Percentiles rank a stretch among this genome's conserved stretches.
These are phyloP conservation scores for Xylariales sp. DNA, from an alignment of 2,329 filamentous ascomycete genomes.

Conservation along the genomic window DNA sequence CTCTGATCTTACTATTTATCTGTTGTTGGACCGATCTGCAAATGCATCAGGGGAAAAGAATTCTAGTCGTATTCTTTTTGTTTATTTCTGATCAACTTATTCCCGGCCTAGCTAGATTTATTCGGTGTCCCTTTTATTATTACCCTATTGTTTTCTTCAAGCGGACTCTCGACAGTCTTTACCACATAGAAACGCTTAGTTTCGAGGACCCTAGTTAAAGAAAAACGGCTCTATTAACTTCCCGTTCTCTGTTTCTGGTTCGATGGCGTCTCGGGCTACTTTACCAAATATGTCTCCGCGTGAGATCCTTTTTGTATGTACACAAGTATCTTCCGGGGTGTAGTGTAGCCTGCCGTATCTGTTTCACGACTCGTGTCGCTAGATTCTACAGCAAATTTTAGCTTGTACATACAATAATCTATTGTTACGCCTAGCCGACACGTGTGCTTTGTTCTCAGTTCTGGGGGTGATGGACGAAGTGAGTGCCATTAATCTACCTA, in stretches of 20 bases:
- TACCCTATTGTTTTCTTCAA: constrained; percentile 22
- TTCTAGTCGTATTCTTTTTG: constrained; percentile 24
- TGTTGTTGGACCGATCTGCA: constrained; percentile 17
- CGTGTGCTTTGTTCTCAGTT: too few relatives aligned
- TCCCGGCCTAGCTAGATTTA: constrained; percentile 31
- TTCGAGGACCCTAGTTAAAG: constrained; percentile 5
- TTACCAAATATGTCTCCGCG: constrained; percentile 7
- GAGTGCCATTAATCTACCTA: background rate
- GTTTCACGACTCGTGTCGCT: constrained; percentile 13
- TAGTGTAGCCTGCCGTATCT: constrained; percentile 10
- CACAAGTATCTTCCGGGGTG: constrained; percentile 23
- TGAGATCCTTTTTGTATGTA: constrained; percentile 32
- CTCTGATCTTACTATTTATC: constrained; percentile 33
- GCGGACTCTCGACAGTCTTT: constrained; percentile 11
- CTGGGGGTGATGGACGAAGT: background rate
- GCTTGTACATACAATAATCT: constrained; percentile 31
- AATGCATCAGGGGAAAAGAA: constrained; percentile 11
- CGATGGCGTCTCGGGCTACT: constrained; percentile 28
- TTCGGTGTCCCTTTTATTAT: constrained; percentile 28
- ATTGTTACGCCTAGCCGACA: background rate
- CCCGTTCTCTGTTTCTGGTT: constrained; percentile 10
- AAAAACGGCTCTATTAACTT: constrained; percentile 1
- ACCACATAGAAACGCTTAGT: constrained; percentile 10
- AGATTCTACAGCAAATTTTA: constrained; percentile 30
- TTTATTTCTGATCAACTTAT: constrained; percentile 26